phyloP scores from a whole-genome alignment of 2,329 filamentous ascomycete genomes.

The Claviceps humidiphila region DNA sequence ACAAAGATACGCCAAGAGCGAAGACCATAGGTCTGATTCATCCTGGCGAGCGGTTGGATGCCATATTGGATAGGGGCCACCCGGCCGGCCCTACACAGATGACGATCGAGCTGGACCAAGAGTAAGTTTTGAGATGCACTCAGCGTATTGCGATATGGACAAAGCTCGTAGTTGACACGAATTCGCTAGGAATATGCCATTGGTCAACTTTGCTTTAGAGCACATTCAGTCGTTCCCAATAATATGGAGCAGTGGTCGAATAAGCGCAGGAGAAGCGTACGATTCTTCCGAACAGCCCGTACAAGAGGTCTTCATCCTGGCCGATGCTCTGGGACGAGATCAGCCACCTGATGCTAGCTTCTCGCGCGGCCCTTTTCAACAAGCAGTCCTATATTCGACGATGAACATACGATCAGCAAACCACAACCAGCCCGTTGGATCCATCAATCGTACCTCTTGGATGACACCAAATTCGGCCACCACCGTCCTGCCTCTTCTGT shows the following conservation, averaged over 20 bases:
- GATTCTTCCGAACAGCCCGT: neutral
- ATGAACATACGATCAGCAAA: slow-evolving; percentile 9
- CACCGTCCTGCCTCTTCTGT: slow-evolving; percentile 7
- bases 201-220: slow-evolving; percentile 11
- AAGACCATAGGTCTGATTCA: slow-evolving; percentile 10
- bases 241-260: neutral
- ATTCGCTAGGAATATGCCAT: slow-evolving; percentile 9
- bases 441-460: slow-evolving; percentile 12
- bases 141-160: neutral
- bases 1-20: slow-evolving; percentile 6
- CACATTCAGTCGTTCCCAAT: slow-evolving; percentile 10
- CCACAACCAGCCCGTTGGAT: slow-evolving; percentile 11
- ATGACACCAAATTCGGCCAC: slow-evolving; percentile 2
- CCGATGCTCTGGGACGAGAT: neutral
- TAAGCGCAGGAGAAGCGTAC: neutral
- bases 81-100: neutral
- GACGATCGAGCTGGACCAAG: slow-evolving; percentile 7
- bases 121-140: slow-evolving; percentile 4
- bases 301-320: slow-evolving; percentile 1
- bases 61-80: slow-evolving; percentile 2
- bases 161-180: neutral
- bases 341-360: neutral
- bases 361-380: slow-evolving; percentile 4
- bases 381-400: slow-evolving; percentile 10
- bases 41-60: slow-evolving; percentile 12